Conservation (phyloP, 225 moss, liverwort and hornwort species). For the Marchantia paleacea region DNA sequence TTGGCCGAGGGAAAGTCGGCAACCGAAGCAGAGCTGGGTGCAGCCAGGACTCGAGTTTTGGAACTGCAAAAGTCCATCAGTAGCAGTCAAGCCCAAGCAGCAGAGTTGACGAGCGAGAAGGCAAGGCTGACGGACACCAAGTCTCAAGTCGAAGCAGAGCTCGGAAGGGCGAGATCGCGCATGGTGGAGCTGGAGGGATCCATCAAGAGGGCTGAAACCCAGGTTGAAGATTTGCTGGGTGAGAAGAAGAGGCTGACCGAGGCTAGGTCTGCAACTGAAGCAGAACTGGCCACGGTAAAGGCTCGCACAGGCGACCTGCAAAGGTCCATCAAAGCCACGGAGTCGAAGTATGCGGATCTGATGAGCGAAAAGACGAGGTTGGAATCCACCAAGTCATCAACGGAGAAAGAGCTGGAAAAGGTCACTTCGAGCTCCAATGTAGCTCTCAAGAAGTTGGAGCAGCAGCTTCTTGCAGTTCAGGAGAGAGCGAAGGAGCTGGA, state of each 20-base stretch:
- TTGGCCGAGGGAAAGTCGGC: constrained; percentile 8
- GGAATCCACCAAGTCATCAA: neutral
- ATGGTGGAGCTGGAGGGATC: constrained; percentile 19
- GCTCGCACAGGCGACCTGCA: constrained; percentile 9
- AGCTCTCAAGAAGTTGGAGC: constrained; percentile 8
- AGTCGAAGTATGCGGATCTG: constrained; percentile 7
- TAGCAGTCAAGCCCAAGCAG: neutral
- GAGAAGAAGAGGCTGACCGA: constrained; percentile 19
- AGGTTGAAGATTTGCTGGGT: constrained; percentile 6
- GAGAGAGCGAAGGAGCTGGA: constrained; percentile 1
- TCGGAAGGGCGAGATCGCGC: constrained; percentile 5
- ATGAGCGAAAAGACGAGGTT: constrained; percentile 12
- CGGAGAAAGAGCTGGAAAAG: constrained; percentile 9
- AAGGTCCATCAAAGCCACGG: constrained; percentile 7
- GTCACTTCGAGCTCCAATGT: constrained; percentile 9
- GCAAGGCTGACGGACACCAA: constrained; percentile 11
- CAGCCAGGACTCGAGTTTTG: neutral
- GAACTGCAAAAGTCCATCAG: constrained; percentile 23
- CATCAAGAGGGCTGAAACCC: constrained; percentile 3
- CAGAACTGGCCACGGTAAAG: neutral
- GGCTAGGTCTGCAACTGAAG: constrained; percentile 14
- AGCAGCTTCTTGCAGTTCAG: constrained; percentile 4
- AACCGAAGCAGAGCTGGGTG: constrained; percentile 5
- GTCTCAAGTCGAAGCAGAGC: constrained; percentile 7
- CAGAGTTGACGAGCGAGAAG: constrained; percentile 3